Evolutionary conservation across 2,329 filamentous ascomycete species (phyloP).

Genomic region (Fusarium dimerum): DNA sequence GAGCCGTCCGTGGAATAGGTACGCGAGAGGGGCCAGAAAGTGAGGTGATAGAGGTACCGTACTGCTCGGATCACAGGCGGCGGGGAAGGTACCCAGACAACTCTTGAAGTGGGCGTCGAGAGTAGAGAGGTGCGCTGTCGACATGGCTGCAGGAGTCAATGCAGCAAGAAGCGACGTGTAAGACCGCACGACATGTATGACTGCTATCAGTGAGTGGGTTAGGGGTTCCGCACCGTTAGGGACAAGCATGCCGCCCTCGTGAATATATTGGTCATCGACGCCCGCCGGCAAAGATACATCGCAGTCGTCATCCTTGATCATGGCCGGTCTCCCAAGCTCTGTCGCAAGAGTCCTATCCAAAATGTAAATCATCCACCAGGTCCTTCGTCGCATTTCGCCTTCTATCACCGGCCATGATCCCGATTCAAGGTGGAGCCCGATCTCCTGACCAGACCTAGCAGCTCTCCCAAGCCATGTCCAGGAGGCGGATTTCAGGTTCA

Average conservation of each 20-base stretch:
- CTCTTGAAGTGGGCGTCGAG: constrained; percentile 80
- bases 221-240: constrained; percentile 55
- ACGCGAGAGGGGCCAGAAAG: constrained; percentile 72
- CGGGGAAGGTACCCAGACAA: constrained; percentile 75
- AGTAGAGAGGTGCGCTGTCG: constrained; percentile 66
- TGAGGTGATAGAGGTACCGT: constrained; percentile 70
- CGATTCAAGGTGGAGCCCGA: constrained; percentile 77
- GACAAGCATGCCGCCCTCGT: constrained; percentile 55
- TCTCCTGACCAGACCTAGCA: constrained; percentile 77
- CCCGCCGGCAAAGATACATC: constrained; percentile 78
- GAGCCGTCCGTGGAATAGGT: constrained; percentile 81
- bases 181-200: constrained; percentile 79
- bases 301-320: constrained; percentile 88
- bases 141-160: constrained; percentile 67
- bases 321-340: constrained; percentile 75
- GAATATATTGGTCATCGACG: constrained; percentile 78
- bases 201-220: constrained; percentile 72
- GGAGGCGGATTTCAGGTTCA: constrained; percentile 81
- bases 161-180: constrained; percentile 73
- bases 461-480: constrained; percentile 85
- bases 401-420: constrained; percentile 75
- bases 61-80: constrained; percentile 68
- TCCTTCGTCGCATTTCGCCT: constrained; percentile 79
- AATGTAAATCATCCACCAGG: constrained; percentile 95
- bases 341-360: constrained; percentile 81